These are phyloP conservation scores for Quercus lobata DNA, from an alignment of 331 rosid genomes.

Conservation along the genomic window DNA sequence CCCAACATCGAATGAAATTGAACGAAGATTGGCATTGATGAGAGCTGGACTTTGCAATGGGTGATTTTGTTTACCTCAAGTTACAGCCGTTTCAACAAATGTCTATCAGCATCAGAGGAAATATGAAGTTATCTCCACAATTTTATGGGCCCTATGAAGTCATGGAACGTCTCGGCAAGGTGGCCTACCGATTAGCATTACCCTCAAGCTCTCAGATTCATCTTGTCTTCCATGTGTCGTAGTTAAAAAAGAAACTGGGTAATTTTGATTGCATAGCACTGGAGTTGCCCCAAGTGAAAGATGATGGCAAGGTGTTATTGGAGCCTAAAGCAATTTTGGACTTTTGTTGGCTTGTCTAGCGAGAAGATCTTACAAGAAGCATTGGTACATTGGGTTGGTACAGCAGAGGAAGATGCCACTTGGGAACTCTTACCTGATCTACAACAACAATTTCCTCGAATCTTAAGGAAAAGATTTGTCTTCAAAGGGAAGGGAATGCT, in stretches of 20 bases:
- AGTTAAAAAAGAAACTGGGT: not conserved
- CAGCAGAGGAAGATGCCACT: too few species aligned
- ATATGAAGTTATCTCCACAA: not conserved
- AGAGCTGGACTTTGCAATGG: not conserved
- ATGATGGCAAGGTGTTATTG: not conserved
- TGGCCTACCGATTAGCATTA: not conserved
- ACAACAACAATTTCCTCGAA: too few species aligned
- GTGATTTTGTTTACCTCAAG: not conserved
- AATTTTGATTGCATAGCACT: accelerated
- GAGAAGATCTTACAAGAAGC: too few species aligned
- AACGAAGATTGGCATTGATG: not conserved
- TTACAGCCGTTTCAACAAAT: not conserved
- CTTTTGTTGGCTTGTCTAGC: too few species aligned
- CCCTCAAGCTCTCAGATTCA: not conserved
- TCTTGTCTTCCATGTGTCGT: not conserved
- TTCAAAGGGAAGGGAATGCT: too few species aligned
- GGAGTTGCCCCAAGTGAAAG: not conserved
- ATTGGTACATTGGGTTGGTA: too few species aligned
- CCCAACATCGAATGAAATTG: not conserved
- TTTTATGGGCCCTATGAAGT: not conserved
- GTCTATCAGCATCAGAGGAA: not conserved
- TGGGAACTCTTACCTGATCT: too few species aligned
- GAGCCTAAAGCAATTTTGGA: not conserved
- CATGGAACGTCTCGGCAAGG: not conserved
- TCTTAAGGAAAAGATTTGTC: too few species aligned